Percentiles rank a stretch among this genome's conserved stretches.
Conservation (phyloP, 108 stramenopile genomes). For the Nannochloropsis granulata region DNA sequence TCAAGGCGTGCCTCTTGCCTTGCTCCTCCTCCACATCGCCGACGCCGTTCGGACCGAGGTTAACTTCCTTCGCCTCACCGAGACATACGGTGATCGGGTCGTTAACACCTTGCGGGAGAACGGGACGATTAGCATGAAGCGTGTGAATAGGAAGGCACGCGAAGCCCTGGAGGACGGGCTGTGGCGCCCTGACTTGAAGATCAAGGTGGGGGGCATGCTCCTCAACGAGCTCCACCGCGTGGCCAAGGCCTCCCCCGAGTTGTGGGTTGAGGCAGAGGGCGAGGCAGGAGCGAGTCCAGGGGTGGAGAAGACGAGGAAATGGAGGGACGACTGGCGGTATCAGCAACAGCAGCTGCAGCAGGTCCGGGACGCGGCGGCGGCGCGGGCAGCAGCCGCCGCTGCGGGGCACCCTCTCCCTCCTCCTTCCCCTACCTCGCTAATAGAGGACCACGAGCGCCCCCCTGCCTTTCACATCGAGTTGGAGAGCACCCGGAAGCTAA, state of each 20-base stretch:
- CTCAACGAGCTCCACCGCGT: neutral
- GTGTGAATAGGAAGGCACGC: slow-evolving; percentile 8
- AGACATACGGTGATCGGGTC: neutral
- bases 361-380: neutral
- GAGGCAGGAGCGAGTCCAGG: neutral
- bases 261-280: neutral
- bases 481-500: neutral
- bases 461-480: neutral
- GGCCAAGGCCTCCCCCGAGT: neutral
- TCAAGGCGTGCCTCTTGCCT: neutral
- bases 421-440: slow-evolving; percentile 1
- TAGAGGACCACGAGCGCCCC: neutral
- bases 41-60: neutral
- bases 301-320: neutral
- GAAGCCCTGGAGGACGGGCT: neutral
- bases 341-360: neutral
- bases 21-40: neutral
- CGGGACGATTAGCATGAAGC: slow-evolving; percentile 5
- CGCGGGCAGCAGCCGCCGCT: neutral
- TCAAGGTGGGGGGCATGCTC: slow-evolving; percentile 1
- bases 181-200: neutral
- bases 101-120: neutral
- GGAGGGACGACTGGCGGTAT: neutral
- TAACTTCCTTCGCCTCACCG: neutral
- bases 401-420: slow-evolving; percentile 18